Conservation (phyloP, 2,329 filamentous ascomycete species). For the Pseudomassariella vexata region DNA sequence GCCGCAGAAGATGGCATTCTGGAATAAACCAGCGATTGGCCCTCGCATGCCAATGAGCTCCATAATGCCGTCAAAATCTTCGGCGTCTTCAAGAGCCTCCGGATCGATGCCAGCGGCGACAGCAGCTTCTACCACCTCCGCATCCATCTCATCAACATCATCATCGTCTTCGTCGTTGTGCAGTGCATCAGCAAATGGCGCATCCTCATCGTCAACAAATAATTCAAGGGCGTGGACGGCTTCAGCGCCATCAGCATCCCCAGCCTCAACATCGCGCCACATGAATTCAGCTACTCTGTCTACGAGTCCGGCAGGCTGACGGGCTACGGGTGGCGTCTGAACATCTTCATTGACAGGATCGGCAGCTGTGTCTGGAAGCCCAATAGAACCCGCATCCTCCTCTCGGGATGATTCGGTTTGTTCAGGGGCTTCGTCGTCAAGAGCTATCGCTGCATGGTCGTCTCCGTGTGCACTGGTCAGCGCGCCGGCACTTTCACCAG, state of each 20-base stretch:
- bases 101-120: slow-evolving; percentile 65
- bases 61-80: slow-evolving; percentile 93
- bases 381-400: neutral
- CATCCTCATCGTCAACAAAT: slow-evolving; percentile 41
- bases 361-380: slow-evolving; percentile 1
- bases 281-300: slow-evolving; percentile 52
- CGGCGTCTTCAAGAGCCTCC: slow-evolving; percentile 75
- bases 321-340: slow-evolving; percentile 6
- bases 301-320: slow-evolving; percentile 31
- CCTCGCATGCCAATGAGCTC: slow-evolving; percentile 96
- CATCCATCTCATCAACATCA: slow-evolving; percentile 37
- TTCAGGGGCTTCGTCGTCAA: slow-evolving; percentile 7
- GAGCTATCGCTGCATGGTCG: neutral
- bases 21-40: slow-evolving; percentile 79
- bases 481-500: neutral
- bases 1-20: slow-evolving; percentile 92
- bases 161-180: slow-evolving; percentile 20
- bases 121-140: slow-evolving; percentile 58
- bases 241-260: slow-evolving; percentile 32
- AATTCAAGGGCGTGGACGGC: slow-evolving; percentile 60
- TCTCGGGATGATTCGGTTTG: slow-evolving; percentile 3
- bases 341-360: slow-evolving; percentile 6
- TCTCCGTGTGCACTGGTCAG: neutral
- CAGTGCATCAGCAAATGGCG: slow-evolving; percentile 21
- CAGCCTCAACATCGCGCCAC: slow-evolving; percentile 50